Conservation (phyloP, 768 basidiomycete species). For the Suillus cothurnatus region DNA sequence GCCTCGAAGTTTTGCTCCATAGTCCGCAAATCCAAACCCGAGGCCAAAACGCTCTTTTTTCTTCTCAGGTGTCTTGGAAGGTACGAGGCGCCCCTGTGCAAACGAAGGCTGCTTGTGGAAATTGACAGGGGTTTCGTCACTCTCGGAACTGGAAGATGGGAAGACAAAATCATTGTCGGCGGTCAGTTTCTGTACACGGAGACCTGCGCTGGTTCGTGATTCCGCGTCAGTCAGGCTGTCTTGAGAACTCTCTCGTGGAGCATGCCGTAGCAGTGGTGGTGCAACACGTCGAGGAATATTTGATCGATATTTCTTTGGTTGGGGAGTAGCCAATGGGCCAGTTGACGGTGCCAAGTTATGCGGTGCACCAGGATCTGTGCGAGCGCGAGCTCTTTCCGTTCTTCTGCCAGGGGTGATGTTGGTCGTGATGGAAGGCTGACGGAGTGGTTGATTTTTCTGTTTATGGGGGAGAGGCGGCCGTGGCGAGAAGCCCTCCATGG, state of each 20-base stretch:
- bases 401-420: background rate
- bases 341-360: slow-evolving; percentile 15
- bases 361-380: slow-evolving; percentile 29
- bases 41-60: slow-evolving; percentile 32
- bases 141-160: slow-evolving; percentile 45
- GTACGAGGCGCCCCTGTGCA: slow-evolving; percentile 22
- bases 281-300: slow-evolving; percentile 30
- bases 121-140: slow-evolving; percentile 26
- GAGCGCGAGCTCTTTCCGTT: slow-evolving; percentile 30
- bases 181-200: slow-evolving; percentile 42
- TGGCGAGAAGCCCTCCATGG: background rate
- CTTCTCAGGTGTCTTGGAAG: slow-evolving; percentile 25
- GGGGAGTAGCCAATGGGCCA: slow-evolving; percentile 13
- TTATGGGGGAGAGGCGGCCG: background rate
- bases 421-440: slow-evolving; percentile 6
- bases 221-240: slow-evolving; percentile 17
- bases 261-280: slow-evolving; percentile 15
- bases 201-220: slow-evolving; percentile 22
- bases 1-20: slow-evolving; percentile 16
- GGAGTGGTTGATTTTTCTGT: slow-evolving; percentile 6
- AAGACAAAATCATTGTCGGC: slow-evolving; percentile 47
- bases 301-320: slow-evolving; percentile 14
- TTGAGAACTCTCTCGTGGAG: slow-evolving; percentile 5
- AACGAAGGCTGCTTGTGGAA: slow-evolving; percentile 19
- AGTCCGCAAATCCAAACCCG: slow-evolving; percentile 26